A percentile compares a stretch with the other conserved stretches of the same genome.
These are phyloP conservation scores for Mimosa bimucronata DNA, from an alignment of 306 rosid species.

Conservation along the genomic window DNA sequence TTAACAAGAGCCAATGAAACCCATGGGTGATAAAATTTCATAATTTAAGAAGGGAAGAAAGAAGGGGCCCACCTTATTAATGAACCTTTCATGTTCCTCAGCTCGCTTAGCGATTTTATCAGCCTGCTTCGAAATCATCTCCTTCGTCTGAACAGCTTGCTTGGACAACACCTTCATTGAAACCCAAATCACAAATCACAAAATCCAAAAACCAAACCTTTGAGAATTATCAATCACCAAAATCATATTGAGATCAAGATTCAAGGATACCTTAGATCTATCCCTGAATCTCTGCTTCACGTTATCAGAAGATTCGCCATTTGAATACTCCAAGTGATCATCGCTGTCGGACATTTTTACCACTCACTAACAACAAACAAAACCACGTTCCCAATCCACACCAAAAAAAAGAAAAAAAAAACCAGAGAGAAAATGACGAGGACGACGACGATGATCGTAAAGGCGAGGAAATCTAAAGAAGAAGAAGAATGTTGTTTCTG, in stretches of 20 bases:
- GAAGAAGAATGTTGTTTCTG: slow-evolving; percentile 3
- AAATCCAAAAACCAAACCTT: slow-evolving; percentile 36
- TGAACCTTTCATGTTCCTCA: slow-evolving; percentile 83
- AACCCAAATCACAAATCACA: slow-evolving; percentile 47
- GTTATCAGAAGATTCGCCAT: slow-evolving; percentile 56
- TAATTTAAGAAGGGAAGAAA: slow-evolving; percentile 7
- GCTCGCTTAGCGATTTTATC: slow-evolving; percentile 86
- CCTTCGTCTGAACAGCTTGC: slow-evolving; percentile 79
- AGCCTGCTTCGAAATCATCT: slow-evolving; percentile 76
- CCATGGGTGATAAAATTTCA: not conserved
- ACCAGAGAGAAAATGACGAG: not conserved
- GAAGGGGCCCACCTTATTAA: slow-evolving; percentile 65
- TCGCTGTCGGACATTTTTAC: slow-evolving; percentile 61
- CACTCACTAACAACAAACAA: not conserved
- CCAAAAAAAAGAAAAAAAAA: not conserved
- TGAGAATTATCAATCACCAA: slow-evolving; percentile 21
- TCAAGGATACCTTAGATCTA: slow-evolving; percentile 64
- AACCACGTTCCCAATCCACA: not conserved
- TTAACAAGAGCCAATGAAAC: not conserved
- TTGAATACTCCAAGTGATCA: slow-evolving; percentile 45
- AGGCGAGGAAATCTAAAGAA: not conserved
- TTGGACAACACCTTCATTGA: slow-evolving; percentile 69
- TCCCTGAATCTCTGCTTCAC: slow-evolving; percentile 60
- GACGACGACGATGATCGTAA: not conserved
- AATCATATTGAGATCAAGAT: slow-evolving; percentile 27